Percentiles rank a stretch among this genome's conserved stretches.
Conservation (phyloP, 2,329 filamentous ascomycete genomes). For the Cladosporium sp. region DNA sequence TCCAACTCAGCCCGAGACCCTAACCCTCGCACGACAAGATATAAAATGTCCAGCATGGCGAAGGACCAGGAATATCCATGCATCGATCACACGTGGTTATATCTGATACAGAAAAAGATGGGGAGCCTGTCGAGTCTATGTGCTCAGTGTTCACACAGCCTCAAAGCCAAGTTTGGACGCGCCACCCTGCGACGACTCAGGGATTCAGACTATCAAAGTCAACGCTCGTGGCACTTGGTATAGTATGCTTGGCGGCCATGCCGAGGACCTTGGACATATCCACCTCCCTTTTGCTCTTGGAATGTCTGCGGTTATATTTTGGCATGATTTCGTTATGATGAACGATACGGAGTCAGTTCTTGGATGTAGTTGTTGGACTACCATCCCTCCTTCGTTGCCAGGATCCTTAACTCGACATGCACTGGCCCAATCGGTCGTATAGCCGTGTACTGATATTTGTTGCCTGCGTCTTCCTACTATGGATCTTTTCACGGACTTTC, state of each 20-base stretch:
- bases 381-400: background rate
- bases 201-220: background rate
- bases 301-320: background rate
- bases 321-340: background rate
- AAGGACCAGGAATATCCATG: background rate
- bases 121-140: too few relatives aligned
- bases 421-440: background rate
- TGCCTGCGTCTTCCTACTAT: background rate
- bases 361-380: background rate
- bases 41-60: background rate
- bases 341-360: background rate
- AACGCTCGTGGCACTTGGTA: background rate
- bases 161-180: background rate
- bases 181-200: background rate
- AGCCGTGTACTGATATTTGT: background rate
- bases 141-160: background rate
- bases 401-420: background rate
- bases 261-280: background rate
- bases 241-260: background rate
- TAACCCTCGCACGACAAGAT: background rate
- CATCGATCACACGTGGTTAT: background rate
- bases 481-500: conserved; percentile 3
- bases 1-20: background rate
- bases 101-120: background rate
- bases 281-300: background rate